A percentile compares a stretch with the other conserved stretches of the same genome.
phyloP scores from a whole-genome alignment of 257 asterid genomes.

The Datura wrightii region DNA sequence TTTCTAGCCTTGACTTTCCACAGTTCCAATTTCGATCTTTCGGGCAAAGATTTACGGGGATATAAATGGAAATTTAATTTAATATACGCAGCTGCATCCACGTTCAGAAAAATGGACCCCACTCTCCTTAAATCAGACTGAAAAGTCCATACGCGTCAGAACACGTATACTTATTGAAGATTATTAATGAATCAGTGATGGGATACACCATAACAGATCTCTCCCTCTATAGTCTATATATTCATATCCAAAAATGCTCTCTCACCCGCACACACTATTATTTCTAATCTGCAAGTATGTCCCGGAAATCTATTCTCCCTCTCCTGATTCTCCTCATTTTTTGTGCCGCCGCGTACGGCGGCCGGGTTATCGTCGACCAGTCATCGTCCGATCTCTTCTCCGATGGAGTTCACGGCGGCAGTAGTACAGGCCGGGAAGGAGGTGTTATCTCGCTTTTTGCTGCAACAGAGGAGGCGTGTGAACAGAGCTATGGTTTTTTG shows the following conservation, averaged over 20 bases:
- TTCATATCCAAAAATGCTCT: background rate
- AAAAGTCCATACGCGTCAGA: background rate
- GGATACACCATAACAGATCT: background rate
- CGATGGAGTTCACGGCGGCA: conserved; percentile 47
- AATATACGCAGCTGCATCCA: background rate
- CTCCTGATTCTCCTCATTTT: conserved; percentile 46
- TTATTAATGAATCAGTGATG: background rate
- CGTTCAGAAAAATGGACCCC: background rate
- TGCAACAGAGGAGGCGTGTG: conserved; percentile 65
- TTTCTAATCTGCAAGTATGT: background rate
- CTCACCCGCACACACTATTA: background rate
- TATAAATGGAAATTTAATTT: background rate
- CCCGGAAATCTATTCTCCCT: conserved; percentile 23
- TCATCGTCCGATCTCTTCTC: conserved; percentile 54
- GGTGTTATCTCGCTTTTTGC: conserved; percentile 45
- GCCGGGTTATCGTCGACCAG: conserved; percentile 53
- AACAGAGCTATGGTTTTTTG: conserved; percentile 85
- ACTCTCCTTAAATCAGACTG: background rate
- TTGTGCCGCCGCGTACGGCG: conserved; percentile 52
- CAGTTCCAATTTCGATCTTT: too few relatives aligned
- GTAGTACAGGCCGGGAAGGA: background rate
- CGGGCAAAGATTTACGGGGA: too few relatives aligned
- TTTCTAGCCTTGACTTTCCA: too few relatives aligned
- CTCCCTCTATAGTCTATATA: background rate
- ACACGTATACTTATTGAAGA: background rate